Percentiles rank a stretch among this genome's conserved stretches.
Conservation (phyloP, 2,329 filamentous ascomycete genomes). For the Epicoccum nigrum region DNA sequence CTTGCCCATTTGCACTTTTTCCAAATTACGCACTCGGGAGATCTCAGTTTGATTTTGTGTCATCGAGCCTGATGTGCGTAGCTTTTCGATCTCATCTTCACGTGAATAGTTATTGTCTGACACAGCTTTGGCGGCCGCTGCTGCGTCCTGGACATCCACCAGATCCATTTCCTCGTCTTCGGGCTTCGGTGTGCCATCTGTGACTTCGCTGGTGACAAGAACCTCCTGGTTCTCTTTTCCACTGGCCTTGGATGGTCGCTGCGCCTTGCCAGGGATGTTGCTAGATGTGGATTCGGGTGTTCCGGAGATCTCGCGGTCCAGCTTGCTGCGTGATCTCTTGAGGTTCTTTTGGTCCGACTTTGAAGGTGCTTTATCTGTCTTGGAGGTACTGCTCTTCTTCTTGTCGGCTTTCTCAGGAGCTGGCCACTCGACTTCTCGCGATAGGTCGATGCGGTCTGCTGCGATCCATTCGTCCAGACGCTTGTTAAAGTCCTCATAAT, state of each 20-base stretch:
- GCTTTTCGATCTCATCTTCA: slow-evolving; percentile 94
- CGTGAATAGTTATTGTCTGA: slow-evolving; percentile 67
- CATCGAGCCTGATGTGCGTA: slow-evolving; percentile 95
- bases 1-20: slow-evolving; percentile 90
- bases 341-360: slow-evolving; percentile 54
- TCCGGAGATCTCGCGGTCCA: slow-evolving; percentile 61
- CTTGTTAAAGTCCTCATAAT: slow-evolving; percentile 99
- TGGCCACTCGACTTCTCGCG: slow-evolving; percentile 94
- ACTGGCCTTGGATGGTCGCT: slow-evolving; percentile 61
- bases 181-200: slow-evolving; percentile 56
- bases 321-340: slow-evolving; percentile 54
- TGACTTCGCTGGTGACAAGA: slow-evolving; percentile 54
- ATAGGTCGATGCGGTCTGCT: slow-evolving; percentile 80
- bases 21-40: slow-evolving; percentile 92
- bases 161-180: slow-evolving; percentile 61
- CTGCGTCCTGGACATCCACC: slow-evolving; percentile 59
- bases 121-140: slow-evolving; percentile 59
- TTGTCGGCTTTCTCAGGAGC: slow-evolving; percentile 89
- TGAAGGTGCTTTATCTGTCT: slow-evolving; percentile 48
- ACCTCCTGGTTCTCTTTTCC: slow-evolving; percentile 66
- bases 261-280: slow-evolving; percentile 55
- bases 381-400: slow-evolving; percentile 68
- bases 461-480: slow-evolving; percentile 87
- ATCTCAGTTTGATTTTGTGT: slow-evolving; percentile 98
- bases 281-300: slow-evolving; percentile 59